Evolutionary conservation across 805 yeast genomes (phyloP).

Genomic region (Blastobotrys robertii): DNA sequence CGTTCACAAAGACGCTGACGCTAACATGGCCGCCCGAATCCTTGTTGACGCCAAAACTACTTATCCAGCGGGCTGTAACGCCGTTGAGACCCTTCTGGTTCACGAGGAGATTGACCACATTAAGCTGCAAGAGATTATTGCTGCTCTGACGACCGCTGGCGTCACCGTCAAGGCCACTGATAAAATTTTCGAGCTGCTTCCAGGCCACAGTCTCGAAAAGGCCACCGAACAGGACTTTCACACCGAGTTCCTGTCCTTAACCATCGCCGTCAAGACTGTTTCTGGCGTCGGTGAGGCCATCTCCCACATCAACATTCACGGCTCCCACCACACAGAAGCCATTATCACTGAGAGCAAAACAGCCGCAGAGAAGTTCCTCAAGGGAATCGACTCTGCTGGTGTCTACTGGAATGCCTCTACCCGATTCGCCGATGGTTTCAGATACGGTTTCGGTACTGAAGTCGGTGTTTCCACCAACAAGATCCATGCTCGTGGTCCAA

Average conservation of each 20-base stretch:
- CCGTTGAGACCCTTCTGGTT: constrained; percentile 78
- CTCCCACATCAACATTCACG: constrained; percentile 75
- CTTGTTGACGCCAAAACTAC: constrained; percentile 85
- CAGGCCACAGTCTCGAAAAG: constrained; percentile 1
- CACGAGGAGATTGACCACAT: constrained; percentile 35
- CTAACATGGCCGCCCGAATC: constrained; percentile 65
- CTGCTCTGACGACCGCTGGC: constrained; percentile 45
- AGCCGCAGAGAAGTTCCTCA: constrained; percentile 66
- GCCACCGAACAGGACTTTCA: constrained; percentile 64
- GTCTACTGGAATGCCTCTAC: constrained; percentile 98
- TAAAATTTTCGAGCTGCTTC: constrained; percentile 13
- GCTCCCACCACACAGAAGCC: constrained; percentile 94
- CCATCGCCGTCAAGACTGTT: constrained; percentile 65
- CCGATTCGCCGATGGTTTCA: constrained; percentile 95
- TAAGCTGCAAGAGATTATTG: constrained; percentile 18
- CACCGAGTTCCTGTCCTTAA: constrained; percentile 75
- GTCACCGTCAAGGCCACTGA: constrained; percentile 62
- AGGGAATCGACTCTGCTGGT: constrained; percentile 88
- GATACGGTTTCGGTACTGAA: constrained; percentile 98
- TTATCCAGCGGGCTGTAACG: constrained; percentile 99
- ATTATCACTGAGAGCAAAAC: constrained; percentile 69
- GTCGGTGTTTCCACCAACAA: constrained; percentile 96
- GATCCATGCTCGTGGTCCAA: constrained; percentile 98
- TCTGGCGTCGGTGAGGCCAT: constrained; percentile 62
- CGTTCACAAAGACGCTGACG: constrained; percentile 67